These are phyloP conservation scores for Stylosanthes scabra DNA, from an alignment of 331 rosid genomes.

Conservation along the genomic window DNA sequence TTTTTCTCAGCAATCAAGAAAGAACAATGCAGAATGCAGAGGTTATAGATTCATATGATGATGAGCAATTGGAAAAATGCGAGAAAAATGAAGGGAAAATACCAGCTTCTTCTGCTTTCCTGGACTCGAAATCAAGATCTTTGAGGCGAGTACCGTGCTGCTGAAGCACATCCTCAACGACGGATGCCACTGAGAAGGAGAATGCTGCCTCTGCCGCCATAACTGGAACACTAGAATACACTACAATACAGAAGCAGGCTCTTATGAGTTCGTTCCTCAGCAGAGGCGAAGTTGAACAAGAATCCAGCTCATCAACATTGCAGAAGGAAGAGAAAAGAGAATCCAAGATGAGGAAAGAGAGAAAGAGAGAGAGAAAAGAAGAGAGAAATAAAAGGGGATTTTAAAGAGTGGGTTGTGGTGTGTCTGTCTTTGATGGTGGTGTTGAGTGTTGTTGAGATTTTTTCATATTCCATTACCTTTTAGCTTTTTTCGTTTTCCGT, in stretches of 20 bases:
- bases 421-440: slow-evolving; percentile 8
- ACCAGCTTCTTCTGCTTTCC: slow-evolving; percentile 95
- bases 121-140: slow-evolving; percentile 81
- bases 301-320: slow-evolving; percentile 36
- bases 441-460: slow-evolving; percentile 58
- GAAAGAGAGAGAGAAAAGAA: background rate
- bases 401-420: slow-evolving; percentile 15
- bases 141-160: slow-evolving; percentile 76
- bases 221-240: background rate
- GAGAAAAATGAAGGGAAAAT: slow-evolving; percentile 7
- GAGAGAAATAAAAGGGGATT: background rate
- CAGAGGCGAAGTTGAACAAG: slow-evolving; percentile 16
- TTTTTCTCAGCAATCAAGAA: slow-evolving; percentile 6
- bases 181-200: slow-evolving; percentile 79
- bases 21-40: background rate
- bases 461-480: slow-evolving; percentile 55
- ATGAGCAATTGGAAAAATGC: slow-evolving; percentile 7
- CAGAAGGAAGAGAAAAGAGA: slow-evolving; percentile 17
- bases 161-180: slow-evolving; percentile 93
- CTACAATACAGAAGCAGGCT: background rate
- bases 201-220: slow-evolving; percentile 62
- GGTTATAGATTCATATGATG: background rate
- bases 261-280: slow-evolving; percentile 1
- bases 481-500: slow-evolving; percentile 35
- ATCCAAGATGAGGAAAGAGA: background rate